Conservation (phyloP, 768 basidiomycete genomes). For the Thelephora aurantiotincta region DNA sequence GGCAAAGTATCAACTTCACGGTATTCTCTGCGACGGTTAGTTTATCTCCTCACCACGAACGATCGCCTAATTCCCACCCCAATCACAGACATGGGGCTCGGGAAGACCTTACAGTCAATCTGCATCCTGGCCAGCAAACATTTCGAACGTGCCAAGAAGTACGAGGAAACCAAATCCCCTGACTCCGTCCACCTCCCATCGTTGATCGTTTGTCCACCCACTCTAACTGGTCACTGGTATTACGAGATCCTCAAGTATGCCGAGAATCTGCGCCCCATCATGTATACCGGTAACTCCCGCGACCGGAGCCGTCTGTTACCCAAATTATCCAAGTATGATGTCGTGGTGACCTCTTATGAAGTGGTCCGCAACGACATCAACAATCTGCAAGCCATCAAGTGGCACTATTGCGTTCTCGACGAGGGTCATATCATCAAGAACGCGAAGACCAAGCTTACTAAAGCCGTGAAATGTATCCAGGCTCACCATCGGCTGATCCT, state of each 20-base stretch:
- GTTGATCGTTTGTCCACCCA: conserved; percentile 92
- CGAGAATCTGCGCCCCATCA: conserved; percentile 66
- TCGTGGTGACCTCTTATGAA: conserved; percentile 97
- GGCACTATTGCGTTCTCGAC: conserved; percentile 94
- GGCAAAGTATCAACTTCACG: conserved; percentile 94
- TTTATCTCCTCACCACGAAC: neutral
- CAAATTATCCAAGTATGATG: conserved; percentile 58
- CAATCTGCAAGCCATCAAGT: conserved; percentile 57
- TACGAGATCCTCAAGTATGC: conserved; percentile 93
- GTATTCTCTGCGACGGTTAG: conserved; percentile 93
- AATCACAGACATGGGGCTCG: conserved; percentile 87
- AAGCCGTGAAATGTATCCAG: conserved; percentile 82
- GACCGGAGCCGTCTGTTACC: conserved; percentile 61
- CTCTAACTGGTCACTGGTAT: conserved; percentile 97
- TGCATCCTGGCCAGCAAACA: conserved; percentile 94
- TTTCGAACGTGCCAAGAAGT: conserved; percentile 62
- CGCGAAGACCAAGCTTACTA: conserved; percentile 93
- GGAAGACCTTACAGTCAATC: conserved; percentile 95
- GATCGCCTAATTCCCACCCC: conserved; percentile 1
- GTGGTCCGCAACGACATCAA: conserved; percentile 89
- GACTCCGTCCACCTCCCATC: conserved; percentile 84
- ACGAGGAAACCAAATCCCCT: conserved; percentile 49
- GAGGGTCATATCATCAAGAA: conserved; percentile 99
- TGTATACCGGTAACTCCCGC: conserved; percentile 80
- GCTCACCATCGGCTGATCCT: conserved; percentile 91